phyloP scores from a whole-genome alignment of 257 asterid species.

The Solanum sejunctum region DNA sequence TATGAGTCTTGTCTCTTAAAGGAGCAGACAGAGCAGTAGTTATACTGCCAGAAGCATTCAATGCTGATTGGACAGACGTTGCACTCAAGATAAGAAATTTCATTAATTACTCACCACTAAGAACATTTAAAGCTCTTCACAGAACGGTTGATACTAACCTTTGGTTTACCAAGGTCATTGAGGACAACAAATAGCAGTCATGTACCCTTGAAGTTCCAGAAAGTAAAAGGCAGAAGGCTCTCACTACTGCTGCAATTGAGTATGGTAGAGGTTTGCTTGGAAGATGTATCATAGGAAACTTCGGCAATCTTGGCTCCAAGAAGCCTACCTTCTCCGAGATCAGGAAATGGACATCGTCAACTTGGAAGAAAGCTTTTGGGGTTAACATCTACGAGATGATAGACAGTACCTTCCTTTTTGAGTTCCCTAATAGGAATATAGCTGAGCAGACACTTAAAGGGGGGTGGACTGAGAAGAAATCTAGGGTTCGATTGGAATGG shows the following conservation, averaged over 20 bases:
- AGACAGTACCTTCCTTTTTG: neutral
- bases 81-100: neutral
- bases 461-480: neutral
- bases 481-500: neutral
- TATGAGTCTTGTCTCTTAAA: neutral
- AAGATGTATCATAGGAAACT: neutral
- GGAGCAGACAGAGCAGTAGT: neutral
- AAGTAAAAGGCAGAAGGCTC: no score
- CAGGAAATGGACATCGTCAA: neutral
- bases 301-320: neutral
- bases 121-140: neutral
- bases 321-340: neutral
- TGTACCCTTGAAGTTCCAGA: neutral
- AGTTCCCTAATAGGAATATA: neutral
- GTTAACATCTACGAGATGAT: neutral
- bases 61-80: neutral
- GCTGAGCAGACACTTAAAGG: neutral
- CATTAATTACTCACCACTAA: neutral
- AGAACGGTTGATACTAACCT: neutral
- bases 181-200: neutral
- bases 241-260: neutral
- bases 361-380: neutral
- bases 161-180: neutral
- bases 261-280: neutral
- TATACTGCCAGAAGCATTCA: neutral